These are phyloP conservation scores for Eremochloa ophiuroides DNA, from an alignment of 176 grass and related monocot species.

Conservation along the genomic window DNA sequence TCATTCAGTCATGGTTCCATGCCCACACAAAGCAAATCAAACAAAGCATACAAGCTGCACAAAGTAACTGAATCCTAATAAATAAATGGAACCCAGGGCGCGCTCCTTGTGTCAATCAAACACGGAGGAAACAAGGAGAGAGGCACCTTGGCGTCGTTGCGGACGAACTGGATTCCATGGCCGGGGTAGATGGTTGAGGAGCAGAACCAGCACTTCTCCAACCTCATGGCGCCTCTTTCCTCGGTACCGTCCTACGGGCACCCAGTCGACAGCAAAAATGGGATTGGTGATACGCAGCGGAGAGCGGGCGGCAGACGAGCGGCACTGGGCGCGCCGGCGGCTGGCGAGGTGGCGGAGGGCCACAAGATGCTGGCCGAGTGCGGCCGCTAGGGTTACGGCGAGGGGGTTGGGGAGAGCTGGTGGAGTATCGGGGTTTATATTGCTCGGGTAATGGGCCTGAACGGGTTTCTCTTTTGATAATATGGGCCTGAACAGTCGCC, in stretches of 20 bases:
- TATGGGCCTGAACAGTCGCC: too few species aligned
- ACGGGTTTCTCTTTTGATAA: too few species aligned
- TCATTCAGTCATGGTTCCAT: background rate
- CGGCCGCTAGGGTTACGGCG: background rate
- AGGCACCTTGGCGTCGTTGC: constrained; percentile 87
- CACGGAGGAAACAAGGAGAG: background rate
- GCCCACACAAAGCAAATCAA: background rate
- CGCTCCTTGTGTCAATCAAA: background rate
- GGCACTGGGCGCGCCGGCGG: too few species aligned
- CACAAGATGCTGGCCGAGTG: background rate
- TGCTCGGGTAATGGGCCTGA: too few species aligned
- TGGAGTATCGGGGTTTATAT: too few species aligned
- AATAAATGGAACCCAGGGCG: background rate
- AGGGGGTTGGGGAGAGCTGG: too few species aligned
- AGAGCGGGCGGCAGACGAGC: too few species aligned
- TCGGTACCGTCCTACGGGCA: background rate
- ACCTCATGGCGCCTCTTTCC: constrained; percentile 58
- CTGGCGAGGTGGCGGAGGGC: background rate
- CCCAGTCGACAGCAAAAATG: background rate
- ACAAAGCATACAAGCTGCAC: background rate
- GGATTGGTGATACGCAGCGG: background rate
- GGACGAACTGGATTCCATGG: constrained; percentile 94
- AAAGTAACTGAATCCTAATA: background rate
- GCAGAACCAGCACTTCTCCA: constrained; percentile 99
- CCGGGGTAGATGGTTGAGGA: constrained; percentile 87